Conservation (phyloP, 306 rosid species). For the Hippophae rhamnoides region DNA sequence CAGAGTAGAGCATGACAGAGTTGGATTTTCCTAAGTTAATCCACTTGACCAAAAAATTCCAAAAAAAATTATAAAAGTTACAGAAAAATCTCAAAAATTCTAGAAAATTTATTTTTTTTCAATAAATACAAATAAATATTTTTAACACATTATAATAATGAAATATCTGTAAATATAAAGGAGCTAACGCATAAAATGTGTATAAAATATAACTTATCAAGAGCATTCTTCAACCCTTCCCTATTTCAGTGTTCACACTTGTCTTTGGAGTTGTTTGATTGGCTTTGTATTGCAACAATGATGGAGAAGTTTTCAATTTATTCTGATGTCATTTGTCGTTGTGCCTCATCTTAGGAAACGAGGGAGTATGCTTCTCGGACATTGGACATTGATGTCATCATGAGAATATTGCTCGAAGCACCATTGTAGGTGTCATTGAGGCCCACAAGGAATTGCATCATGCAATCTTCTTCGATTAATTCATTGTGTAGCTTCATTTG, state of each 20-base stretch:
- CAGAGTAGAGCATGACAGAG: no score
- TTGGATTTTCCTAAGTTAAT: no score
- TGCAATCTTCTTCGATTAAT: conserved; percentile 1
- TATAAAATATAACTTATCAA: no score
- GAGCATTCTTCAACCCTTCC: conserved; percentile 14
- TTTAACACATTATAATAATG: no score
- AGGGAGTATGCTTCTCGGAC: not conserved
- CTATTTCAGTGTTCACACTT: conserved; percentile 18
- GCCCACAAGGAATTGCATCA: conserved; percentile 26
- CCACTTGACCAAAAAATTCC: no score
- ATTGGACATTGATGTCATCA: not conserved
- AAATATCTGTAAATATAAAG: no score
- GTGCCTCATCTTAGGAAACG: conserved; percentile 11
- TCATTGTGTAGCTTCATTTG: conserved; percentile 19
- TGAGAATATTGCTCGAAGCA: conserved; percentile 1
- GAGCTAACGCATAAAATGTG: no score
- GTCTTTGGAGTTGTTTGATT: conserved; percentile 1
- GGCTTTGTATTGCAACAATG: conserved; percentile 1
- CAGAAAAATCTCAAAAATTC: no score
- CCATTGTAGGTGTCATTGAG: conserved; percentile 13
- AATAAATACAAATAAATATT: no score
- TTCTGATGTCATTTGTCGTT: conserved; percentile 11
- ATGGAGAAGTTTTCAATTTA: conserved; percentile 19
- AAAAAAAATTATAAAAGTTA: no score
- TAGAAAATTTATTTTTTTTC: no score